Base-by-base conservation (phyloP, 257 asterid genomes). In the Fraxinus anomala region DNA sequence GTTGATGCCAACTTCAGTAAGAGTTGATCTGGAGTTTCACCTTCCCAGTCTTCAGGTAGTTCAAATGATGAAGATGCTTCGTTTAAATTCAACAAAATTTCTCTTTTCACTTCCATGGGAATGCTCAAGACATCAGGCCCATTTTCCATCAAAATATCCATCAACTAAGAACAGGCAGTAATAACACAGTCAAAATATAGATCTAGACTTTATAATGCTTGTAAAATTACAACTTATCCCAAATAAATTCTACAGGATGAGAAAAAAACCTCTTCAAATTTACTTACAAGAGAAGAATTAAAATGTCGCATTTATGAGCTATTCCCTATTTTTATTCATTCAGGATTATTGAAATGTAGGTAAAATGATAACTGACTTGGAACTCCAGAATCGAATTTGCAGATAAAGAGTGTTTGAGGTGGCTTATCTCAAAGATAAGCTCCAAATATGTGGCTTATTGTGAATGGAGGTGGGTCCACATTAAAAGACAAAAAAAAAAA, bases 31-130 rank as follows among this genome's bases (percentile, higher is more conserved):
- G 97, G 92, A 19, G 94, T 76, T 2, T 92, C 89, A 77, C 97
- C 97, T 86, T 96, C 97, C 98, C 99, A 96, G 68, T 92, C 99
- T 84, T 94, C 97, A 0, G 98, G 89, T 3, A 87, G 83, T 24
- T 91, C 98, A 24, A 91, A 11, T 4, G 89, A 72, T 7, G 96
- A 89, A 73, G 89, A 82, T 5, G 89, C 90, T 72, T 91, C 96
- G 2, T 89, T 89, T 74, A 96, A 87, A 90, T 89, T 96, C 88
- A 91, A 82, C 80, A 96, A 69, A 68, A 92, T 83, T 78, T 91
- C 96, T 83, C 87, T 83, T 77, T 89, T 92, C 11, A 92, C 89
- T 75, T 92, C 98, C 89, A 83, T 80, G 13, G 98, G 96, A 76
- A 88, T 81, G 59, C 83, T 87, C 66, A 91, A 69, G 30, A 83